Percentiles rank a stretch among this genome's conserved stretches.
phyloP scores from a whole-genome alignment of 495 filamentous ascomycete species.

The Neurospora sp. region DNA sequence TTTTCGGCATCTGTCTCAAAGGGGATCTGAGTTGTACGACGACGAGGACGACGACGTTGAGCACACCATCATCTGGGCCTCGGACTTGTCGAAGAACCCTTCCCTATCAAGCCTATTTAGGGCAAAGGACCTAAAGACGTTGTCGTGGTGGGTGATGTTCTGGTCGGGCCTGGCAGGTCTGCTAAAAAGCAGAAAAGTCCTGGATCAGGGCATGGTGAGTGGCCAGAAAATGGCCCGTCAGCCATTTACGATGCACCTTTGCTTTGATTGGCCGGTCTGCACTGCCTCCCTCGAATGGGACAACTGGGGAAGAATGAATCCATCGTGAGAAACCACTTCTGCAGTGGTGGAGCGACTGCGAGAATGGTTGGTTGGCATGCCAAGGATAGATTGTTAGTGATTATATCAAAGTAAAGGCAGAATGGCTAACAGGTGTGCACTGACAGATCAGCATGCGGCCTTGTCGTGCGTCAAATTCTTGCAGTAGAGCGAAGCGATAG shows the following conservation, averaged over 20 bases:
- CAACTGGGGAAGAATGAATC: background rate
- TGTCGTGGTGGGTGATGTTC: background rate
- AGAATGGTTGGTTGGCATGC: background rate
- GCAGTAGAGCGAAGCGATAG: background rate
- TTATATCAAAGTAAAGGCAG: background rate
- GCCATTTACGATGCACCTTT: background rate
- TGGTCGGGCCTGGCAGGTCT: background rate
- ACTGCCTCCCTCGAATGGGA: background rate
- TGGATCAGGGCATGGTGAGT: background rate
- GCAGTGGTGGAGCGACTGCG: background rate
- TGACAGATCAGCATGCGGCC: background rate
- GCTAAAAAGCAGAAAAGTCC: background rate
- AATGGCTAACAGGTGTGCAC: background rate
- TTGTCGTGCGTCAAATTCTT: background rate
- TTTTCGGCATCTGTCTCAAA: background rate
- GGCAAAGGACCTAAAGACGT: background rate
- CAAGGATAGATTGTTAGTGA: background rate
- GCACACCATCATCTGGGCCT: background rate
- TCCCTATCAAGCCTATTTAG: background rate
- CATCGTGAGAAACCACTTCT: background rate
- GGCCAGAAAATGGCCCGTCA: background rate
- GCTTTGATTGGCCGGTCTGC: background rate
- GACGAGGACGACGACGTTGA: background rate
- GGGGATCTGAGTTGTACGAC: background rate
- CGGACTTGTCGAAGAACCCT: background rate